Evolutionary conservation across 2,329 filamentous ascomycete species (phyloP), one percentile per base, ranked within the genome.

Genomic region (Ceratocystis smalleyi): DNA sequence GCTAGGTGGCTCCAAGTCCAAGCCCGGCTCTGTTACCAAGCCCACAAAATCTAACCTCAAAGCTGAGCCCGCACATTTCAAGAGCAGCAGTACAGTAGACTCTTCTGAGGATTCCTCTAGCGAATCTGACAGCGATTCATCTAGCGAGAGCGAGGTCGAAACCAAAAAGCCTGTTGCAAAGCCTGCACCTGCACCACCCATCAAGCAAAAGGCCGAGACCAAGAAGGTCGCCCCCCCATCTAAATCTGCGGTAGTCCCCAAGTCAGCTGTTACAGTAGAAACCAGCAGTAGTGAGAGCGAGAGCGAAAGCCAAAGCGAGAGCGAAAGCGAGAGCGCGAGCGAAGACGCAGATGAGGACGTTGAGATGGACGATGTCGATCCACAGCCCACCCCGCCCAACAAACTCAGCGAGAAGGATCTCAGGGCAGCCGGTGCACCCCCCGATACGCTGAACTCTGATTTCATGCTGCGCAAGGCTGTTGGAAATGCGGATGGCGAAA

Each of bases 381-480:
- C 71, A 30, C 67, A 69, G 19, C 27, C 54, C 27, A 22, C 17
- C 43, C n/a, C 32, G 5, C 32, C 54, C 5, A 70, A 70, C n/a
- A 68, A 71, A 15, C 70, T 72, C 40, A 72, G 71, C 45, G 69
- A 69, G n/a, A 66, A 70, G 40, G 68, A 67, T 15, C 63, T 69
- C 10, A 67, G 68, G 10, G 65, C 67, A 12, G 69, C 65, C 35
- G 62, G 65, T 32, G 65, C 65, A 24, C 65, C 65, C 3, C 65
- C 65, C 30, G 75, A 76, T 45, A 74, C 81, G 43, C 73, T 81
- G 43, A 75, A 75, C 12, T 81, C 78, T 5, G 78, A 81, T 64
- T 83, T 83, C 68, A 75, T 77, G 66, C 73, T 83, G 61, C 79
- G 80, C 64, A 80, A 80, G 68, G 77, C 74, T 12, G 70, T 74